phyloP scores from a whole-genome alignment of 176 grass and related monocot species.

The Carex parvula region DNA sequence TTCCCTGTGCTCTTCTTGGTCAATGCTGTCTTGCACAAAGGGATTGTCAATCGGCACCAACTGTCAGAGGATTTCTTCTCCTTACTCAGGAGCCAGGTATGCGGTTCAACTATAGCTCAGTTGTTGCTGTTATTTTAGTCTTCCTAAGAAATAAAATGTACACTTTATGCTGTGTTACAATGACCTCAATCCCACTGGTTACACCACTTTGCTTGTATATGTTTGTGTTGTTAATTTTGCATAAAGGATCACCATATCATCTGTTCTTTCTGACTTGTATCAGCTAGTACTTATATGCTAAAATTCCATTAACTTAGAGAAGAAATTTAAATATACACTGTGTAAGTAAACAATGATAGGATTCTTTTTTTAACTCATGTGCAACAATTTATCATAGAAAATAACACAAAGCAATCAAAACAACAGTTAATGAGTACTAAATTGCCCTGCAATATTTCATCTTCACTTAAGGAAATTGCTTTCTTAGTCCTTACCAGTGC shows the following conservation, averaged over 20 bases:
- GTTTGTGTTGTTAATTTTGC: not conserved
- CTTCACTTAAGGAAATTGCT: not conserved
- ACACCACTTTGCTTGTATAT: not conserved
- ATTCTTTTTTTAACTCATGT: not conserved
- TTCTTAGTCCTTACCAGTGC: not conserved
- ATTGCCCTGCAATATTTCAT: not conserved
- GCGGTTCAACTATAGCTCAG: slow-evolving; percentile 1
- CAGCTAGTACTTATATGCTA: not conserved
- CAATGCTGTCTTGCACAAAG: slow-evolving; percentile 76
- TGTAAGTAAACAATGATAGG: not conserved
- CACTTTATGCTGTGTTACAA: not conserved
- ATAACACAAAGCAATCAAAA: not conserved
- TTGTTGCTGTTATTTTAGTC: not conserved
- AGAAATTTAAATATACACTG: not conserved
- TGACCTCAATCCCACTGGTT: not conserved
- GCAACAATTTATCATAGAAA: not conserved
- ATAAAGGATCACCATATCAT: not conserved
- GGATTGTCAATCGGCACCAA: slow-evolving; percentile 68
- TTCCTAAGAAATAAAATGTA: not conserved
- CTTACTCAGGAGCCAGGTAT: slow-evolving; percentile 41
- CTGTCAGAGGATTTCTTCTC: slow-evolving; percentile 60
- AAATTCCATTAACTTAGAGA: not conserved
- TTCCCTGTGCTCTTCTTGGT: slow-evolving; percentile 73
- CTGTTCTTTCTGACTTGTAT: not conserved
- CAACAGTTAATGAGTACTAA: not conserved